Percentiles rank a stretch among this genome's conserved stretches.
Evolutionary conservation across 2,329 filamentous ascomycete genomes (phyloP).

Genomic region (Arthrinium puccinioides): DNA sequence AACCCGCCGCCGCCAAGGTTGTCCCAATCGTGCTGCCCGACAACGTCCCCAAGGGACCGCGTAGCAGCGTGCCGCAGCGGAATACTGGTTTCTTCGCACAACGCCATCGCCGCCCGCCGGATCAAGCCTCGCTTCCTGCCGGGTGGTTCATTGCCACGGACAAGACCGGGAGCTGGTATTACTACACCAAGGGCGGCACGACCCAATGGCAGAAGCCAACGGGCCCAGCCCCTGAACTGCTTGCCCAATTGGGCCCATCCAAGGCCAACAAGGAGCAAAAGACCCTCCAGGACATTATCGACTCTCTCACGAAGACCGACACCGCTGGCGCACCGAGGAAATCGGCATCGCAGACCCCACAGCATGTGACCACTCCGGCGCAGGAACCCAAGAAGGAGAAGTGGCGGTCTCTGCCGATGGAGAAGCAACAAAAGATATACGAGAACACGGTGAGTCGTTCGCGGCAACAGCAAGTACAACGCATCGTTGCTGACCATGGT

Average conservation of each 20-base stretch:
- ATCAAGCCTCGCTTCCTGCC: slow-evolving; percentile 51
- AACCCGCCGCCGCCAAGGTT: slow-evolving; percentile 30
- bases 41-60: slow-evolving; percentile 51
- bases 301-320: slow-evolving; percentile 70
- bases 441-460: slow-evolving; percentile 72
- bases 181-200: slow-evolving; percentile 70
- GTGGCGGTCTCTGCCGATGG: slow-evolving; percentile 61
- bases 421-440: slow-evolving; percentile 93
- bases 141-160: slow-evolving; percentile 81
- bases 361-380: slow-evolving; percentile 45
- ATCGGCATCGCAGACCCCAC: slow-evolving; percentile 56
- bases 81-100: slow-evolving; percentile 42
- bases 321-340: slow-evolving; percentile 38
- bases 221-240: slow-evolving; percentile 53
- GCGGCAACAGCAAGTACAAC: no score
- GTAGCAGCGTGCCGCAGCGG: slow-evolving; percentile 51
- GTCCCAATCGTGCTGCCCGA: slow-evolving; percentile 30
- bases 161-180: slow-evolving; percentile 68
- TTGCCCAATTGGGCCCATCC: slow-evolving; percentile 56
- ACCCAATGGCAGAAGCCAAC: slow-evolving; percentile 80
- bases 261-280: slow-evolving; percentile 59
- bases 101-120: slow-evolving; percentile 48
- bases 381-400: slow-evolving; percentile 60
- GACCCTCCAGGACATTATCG: slow-evolving; percentile 75
- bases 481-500: not conserved